Evolutionary conservation across 345 rosid genomes (phyloP).

Genomic region (Murraya paniculata): DNA sequence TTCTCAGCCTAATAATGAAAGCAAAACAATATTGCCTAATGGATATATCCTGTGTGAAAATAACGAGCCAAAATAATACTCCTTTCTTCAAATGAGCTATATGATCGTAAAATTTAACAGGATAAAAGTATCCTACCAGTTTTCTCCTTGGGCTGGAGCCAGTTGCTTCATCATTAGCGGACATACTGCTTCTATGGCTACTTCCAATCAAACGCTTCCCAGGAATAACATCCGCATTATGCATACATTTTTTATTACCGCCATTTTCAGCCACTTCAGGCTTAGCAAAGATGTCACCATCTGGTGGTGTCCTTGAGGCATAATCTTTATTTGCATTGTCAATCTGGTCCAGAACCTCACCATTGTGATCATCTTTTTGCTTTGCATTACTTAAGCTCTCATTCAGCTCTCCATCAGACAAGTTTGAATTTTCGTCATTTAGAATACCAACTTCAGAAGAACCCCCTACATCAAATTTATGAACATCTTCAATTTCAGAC

Average conservation of each 20-base stretch:
- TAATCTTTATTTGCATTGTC: slow-evolving; percentile 21
- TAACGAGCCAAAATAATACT: neutral
- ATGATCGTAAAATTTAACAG: neutral
- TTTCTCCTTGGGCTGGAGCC: slow-evolving; percentile 39
- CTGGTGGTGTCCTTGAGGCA: slow-evolving; percentile 12
- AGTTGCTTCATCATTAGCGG: neutral
- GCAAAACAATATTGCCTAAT: neutral
- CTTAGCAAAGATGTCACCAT: slow-evolving; percentile 18
- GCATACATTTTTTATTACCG: slow-evolving; percentile 11
- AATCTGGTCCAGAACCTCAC: slow-evolving; percentile 6
- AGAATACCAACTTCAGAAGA: slow-evolving; percentile 3
- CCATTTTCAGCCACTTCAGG: slow-evolving; percentile 9
- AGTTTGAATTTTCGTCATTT: neutral
- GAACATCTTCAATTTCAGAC: neutral
- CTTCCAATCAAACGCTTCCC: slow-evolving; percentile 22
- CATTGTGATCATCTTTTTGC: slow-evolving; percentile 3
- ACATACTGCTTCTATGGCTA: slow-evolving; percentile 1
- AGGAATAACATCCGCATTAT: slow-evolving; percentile 16
- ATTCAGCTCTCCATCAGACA: slow-evolving; percentile 12
- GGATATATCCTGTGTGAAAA: neutral
- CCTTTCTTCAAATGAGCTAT: neutral
- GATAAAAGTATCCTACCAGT: slow-evolving; percentile 37
- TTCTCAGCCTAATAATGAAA: neutral
- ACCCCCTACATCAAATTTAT: neutral
- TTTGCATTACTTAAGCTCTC: neutral